Base-by-base conservation (phyloP, 2,329 filamentous ascomycete genomes). In the Pseudogymnoascus sp. region DNA sequence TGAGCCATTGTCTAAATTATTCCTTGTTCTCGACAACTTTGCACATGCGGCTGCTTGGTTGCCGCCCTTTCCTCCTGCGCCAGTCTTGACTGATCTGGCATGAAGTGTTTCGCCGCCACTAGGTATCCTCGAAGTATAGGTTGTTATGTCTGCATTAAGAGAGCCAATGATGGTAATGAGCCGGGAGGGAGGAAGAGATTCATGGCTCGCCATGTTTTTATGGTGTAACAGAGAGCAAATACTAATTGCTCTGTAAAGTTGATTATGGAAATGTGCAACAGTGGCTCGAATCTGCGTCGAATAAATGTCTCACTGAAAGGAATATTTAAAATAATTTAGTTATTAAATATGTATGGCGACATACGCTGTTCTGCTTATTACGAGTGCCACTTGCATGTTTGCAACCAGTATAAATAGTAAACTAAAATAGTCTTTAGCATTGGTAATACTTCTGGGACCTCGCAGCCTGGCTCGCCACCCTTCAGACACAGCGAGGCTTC, bases 31-130 rank as follows among this genome's bases (percentile, higher is more conserved):
- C 11, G 60, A 61, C 25, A 25, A 23, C 25, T 53, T 63, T 14
- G 37, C 64, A 56, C 64, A 66, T 16, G 64, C 65, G 14, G 25
- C 38, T 8, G 64, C 64, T 63, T 64, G 64, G 12, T 66, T 66
- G 6, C 36, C 60, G 23, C 64, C 64, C 46, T 65, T 66, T 25
- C 63, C 64, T 16, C 62, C 64, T 6, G 64, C 61, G 23, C 43
- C 14, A 31, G 42, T 36, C 21, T 40, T 46, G 34, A 65, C 42
- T 23, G 64, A 65, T 21, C 25, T 65, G 21, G 63, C 64, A 25
- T 59, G 43, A 11, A 64, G 31, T n/a, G 64, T 65, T 46, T 65
- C 64, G 23, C 64, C 64, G 34, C 46, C 46, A 3, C 12, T 36
- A 6, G 64, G 65, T 25, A 63, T 62, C 5, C 65, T 62, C 7